Evolutionary conservation across 768 basidiomycete genomes (phyloP), one percentile per base, ranked within the genome.

Genomic region (Rhizopogon sp.): DNA sequence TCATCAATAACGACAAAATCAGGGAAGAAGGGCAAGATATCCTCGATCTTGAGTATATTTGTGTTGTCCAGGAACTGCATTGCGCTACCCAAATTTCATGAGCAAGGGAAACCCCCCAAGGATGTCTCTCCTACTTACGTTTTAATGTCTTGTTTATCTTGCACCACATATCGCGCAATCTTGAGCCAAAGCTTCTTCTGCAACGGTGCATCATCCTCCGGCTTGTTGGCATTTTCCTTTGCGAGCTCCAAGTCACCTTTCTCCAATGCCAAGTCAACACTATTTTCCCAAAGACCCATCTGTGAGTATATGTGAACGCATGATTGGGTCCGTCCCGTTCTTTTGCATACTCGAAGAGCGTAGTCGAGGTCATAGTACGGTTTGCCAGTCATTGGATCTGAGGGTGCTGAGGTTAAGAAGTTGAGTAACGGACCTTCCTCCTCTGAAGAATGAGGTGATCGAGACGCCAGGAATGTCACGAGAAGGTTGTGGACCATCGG

Each of bases 1-100:
- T 98, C 97, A 67, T 98, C 97, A 60, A 99, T 98, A 56, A 98
- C 91, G 11, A 96, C 93, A 66, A 99, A 99, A 72, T 98, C 96
- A 2, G 97, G 96, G 84, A 99, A 98, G 85, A 98, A 99, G 5
- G 97, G 97, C 16, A 99, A 75, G 58, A 99, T 97, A 66, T 99
- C 97, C 67, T 99, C 97, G 60, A 99, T 96, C 72, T 98, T 98
- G 66, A 99, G 82, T 37, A 98, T 74, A 62, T 92, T 87, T 0
- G 97, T 96, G 59, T 92, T 87, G 67, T 98, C 94, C 62, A 98
- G 77, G 76, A 99, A 98, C 20, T 82, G 84, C 93, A 98, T 98
- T 17, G 97, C 97, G 52, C 96, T 99, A 67, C 28, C 51, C 53
- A 45, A 43, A 16, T 25, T 40, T 39, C 52, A 52, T 39, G 22